A percentile compares a stretch with the other conserved stretches of the same genome.
Conservation (phyloP, 2,329 filamentous ascomycete species). For the Coniochaeta prunicola region DNA sequence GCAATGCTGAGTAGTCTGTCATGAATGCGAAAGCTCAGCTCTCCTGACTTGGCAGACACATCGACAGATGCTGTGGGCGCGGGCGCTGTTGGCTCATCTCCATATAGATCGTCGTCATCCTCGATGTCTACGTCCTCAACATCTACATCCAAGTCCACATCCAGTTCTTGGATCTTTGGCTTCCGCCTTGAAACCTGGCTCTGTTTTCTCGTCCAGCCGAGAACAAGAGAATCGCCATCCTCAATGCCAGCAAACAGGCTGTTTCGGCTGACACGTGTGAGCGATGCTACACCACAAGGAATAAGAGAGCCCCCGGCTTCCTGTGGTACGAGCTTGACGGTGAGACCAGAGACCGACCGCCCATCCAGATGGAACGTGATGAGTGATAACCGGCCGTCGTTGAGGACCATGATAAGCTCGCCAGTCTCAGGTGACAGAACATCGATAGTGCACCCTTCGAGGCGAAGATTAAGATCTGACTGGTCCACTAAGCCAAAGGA, state of each 20-base stretch:
- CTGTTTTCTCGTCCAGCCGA: slow-evolving; percentile 71
- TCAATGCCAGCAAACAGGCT: slow-evolving; percentile 82
- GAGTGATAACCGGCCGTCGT: slow-evolving; percentile 66
- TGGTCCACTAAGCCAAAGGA: slow-evolving; percentile 83
- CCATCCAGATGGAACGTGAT: slow-evolving; percentile 84
- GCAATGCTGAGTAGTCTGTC: slow-evolving; percentile 73
- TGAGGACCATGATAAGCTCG: slow-evolving; percentile 77
- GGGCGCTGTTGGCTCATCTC: slow-evolving; percentile 40
- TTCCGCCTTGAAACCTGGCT: slow-evolving; percentile 55
- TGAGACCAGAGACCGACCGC: slow-evolving; percentile 80
- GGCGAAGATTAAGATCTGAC: slow-evolving; percentile 66
- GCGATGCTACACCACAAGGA: slow-evolving; percentile 57
- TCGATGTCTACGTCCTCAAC: slow-evolving; percentile 47
- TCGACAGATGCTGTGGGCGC: slow-evolving; percentile 26
- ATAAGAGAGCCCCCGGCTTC: slow-evolving; percentile 59
- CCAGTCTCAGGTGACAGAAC: slow-evolving; percentile 68
- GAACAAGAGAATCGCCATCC: slow-evolving; percentile 68
- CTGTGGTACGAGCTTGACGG: slow-evolving; percentile 56
- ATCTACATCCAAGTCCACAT: slow-evolving; percentile 46
- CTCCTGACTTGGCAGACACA: slow-evolving; percentile 44
- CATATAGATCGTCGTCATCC: slow-evolving; percentile 56
- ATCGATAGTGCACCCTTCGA: slow-evolving; percentile 77
- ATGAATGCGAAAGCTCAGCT: slow-evolving; percentile 68
- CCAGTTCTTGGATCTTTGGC: slow-evolving; percentile 49
- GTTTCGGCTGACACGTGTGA: slow-evolving; percentile 60